phyloP scores from a whole-genome alignment of 2,329 filamentous ascomycete species.

The Bipolaris gigantea region DNA sequence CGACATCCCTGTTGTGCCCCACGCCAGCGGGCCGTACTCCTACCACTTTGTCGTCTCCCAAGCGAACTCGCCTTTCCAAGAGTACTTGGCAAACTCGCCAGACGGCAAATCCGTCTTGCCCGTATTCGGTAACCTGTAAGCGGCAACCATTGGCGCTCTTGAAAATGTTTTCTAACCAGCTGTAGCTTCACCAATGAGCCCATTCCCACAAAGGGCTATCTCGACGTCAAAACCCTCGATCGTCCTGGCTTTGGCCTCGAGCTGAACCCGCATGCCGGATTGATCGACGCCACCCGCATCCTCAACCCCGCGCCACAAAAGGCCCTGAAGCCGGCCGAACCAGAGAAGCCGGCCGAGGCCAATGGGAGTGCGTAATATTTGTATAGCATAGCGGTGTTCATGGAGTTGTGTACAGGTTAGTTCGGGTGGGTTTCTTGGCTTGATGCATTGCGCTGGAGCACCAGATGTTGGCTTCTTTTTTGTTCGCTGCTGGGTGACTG shows the following conservation, averaged over 20 bases:
- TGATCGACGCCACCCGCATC: constrained; percentile 75
- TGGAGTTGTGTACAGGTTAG: constrained; percentile 8
- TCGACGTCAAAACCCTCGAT: constrained; percentile 78
- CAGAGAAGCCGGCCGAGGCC: constrained; percentile 23
- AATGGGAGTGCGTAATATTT: constrained; percentile 23
- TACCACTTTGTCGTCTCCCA: constrained; percentile 97
- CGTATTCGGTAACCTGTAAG: constrained; percentile 89
- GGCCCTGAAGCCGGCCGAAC: constrained; percentile 41
- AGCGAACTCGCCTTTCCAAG: constrained; percentile 90
- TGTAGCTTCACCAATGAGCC: constrained; percentile 13
- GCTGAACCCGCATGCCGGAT: constrained; percentile 76
- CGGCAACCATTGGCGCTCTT: constrained; percentile 55
- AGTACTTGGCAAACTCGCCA: constrained; percentile 90
- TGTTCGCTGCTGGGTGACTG: neutral
- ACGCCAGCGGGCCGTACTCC: constrained; percentile 89
- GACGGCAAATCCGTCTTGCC: constrained; percentile 88
- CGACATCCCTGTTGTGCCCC: constrained; percentile 92
- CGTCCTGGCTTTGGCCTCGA: constrained; percentile 90
- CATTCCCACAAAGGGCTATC: constrained; percentile 66
- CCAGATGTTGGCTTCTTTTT: constrained; percentile 1
- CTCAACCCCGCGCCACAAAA: constrained; percentile 65
- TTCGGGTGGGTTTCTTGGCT: constrained; percentile 4
- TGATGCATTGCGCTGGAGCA: constrained; percentile 9
- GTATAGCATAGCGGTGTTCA: constrained; percentile 10
- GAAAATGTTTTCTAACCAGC: neutral